These are phyloP conservation scores for Theileria annulata DNA, from an alignment of 169 alveolate species.

Conservation along the genomic window DNA sequence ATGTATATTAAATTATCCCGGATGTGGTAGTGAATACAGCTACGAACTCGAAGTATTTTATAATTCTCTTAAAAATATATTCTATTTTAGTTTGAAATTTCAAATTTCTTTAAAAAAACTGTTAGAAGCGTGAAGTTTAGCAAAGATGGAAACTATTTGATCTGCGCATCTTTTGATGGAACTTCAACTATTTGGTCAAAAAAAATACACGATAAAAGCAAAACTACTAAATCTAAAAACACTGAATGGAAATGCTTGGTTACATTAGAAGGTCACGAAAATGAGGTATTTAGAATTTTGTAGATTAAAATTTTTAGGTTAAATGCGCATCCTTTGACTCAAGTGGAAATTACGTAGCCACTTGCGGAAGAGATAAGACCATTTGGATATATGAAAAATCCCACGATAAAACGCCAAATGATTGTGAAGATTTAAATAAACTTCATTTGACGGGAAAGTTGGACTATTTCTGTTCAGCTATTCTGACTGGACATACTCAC, in stretches of 20 bases:
- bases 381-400: constrained; percentile 72
- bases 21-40: constrained; percentile 47
- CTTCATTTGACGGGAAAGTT: neutral
- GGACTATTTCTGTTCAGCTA: constrained; percentile 61
- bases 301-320: constrained; percentile 15
- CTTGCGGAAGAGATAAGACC: constrained; percentile 78
- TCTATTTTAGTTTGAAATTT: constrained; percentile 57
- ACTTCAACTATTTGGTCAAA: constrained; percentile 55
- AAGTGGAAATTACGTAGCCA: constrained; percentile 68
- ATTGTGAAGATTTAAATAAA: constrained; percentile 20
- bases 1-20: constrained; percentile 25
- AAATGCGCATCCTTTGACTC: constrained; percentile 74
- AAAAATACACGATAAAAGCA: neutral
- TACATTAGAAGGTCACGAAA: constrained; percentile 76
- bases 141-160: constrained; percentile 68
- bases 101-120: constrained; percentile 70
- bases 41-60: constrained; percentile 42
- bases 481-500: constrained; percentile 58
- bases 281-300: constrained; percentile 49
- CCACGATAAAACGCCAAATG: constrained; percentile 2
- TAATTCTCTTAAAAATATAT: neutral
- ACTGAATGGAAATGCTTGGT: constrained; percentile 61
- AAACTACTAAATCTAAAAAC: neutral
- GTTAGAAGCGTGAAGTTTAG: constrained; percentile 72
- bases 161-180: constrained; percentile 78